phyloP scores from a whole-genome alignment of 2,329 filamentous ascomycete genomes.

The Calonectria honghensis region DNA sequence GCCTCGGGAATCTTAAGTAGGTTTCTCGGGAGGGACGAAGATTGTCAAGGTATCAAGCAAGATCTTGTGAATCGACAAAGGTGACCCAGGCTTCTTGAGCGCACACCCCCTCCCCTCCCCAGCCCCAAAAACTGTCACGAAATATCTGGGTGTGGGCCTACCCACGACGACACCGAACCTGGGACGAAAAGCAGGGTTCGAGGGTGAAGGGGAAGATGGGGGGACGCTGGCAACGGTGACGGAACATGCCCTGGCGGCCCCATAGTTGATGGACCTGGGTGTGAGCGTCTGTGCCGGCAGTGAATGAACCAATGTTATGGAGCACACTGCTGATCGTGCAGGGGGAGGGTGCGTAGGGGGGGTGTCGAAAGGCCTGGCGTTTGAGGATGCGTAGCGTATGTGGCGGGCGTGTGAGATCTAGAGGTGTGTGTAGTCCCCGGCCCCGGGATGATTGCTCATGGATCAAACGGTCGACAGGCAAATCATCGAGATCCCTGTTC shows the following conservation, averaged over 20 bases:
- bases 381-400: slow-evolving; percentile 32
- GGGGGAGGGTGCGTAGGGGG: slow-evolving; percentile 44
- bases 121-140: slow-evolving; percentile 54
- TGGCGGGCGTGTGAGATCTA: slow-evolving; percentile 52
- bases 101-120: slow-evolving; percentile 51
- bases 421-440: slow-evolving; percentile 49
- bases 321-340: slow-evolving; percentile 51
- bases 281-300: slow-evolving; percentile 52
- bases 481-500: slow-evolving; percentile 51
- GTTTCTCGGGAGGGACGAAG: slow-evolving; percentile 53
- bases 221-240: slow-evolving; percentile 47
- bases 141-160: slow-evolving; percentile 50
- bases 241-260: slow-evolving; percentile 52
- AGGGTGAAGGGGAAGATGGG: slow-evolving; percentile 43
- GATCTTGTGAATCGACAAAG: slow-evolving; percentile 53
- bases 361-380: slow-evolving; percentile 40
- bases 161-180: slow-evolving; percentile 50
- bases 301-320: slow-evolving; percentile 47
- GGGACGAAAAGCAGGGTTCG: slow-evolving; percentile 52
- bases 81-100: slow-evolving; percentile 45
- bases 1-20: slow-evolving; percentile 56
- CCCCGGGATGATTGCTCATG: slow-evolving; percentile 51
- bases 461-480: slow-evolving; percentile 56
- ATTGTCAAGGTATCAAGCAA: slow-evolving; percentile 57
- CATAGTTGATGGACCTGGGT: slow-evolving; percentile 45